Conservation (phyloP, 2,329 filamentous ascomycete genomes). For the Beauveria pseudobassiana region DNA sequence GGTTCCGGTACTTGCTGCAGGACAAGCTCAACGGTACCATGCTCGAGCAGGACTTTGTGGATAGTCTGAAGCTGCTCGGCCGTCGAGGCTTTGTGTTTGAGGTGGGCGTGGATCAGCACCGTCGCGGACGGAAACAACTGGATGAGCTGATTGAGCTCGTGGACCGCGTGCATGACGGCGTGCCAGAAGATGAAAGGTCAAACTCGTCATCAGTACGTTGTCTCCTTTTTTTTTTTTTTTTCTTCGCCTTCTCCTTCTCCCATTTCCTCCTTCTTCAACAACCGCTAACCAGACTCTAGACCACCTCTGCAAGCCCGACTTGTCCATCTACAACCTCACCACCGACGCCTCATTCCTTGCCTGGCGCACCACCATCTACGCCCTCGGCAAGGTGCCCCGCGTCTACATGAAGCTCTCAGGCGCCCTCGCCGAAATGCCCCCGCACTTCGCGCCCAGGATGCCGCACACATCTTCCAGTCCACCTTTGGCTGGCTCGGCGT, state of each 20-base stretch:
- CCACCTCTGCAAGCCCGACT: slow-evolving; percentile 83
- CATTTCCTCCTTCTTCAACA: not conserved
- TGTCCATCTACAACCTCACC: slow-evolving; percentile 52
- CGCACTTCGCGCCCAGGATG: slow-evolving; percentile 38
- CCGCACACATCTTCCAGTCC: slow-evolving; percentile 52
- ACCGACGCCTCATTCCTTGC: slow-evolving; percentile 52
- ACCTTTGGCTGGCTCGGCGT: slow-evolving; percentile 66
- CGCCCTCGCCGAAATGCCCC: slow-evolving; percentile 70
- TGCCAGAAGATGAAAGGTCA: slow-evolving; percentile 53
- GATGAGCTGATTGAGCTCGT: slow-evolving; percentile 67
- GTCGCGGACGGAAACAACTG: slow-evolving; percentile 66
- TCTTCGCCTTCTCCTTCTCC: not conserved
- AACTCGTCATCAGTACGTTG: slow-evolving; percentile 63
- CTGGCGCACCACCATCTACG: slow-evolving; percentile 63
- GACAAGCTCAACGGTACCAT: slow-evolving; percentile 62
- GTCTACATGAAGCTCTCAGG: slow-evolving; percentile 94
- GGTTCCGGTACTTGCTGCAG: slow-evolving; percentile 78
- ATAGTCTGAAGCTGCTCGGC: slow-evolving; percentile 57
- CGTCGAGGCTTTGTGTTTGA: slow-evolving; percentile 65
- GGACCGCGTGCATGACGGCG: slow-evolving; percentile 54
- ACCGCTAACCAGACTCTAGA: slow-evolving; percentile 40
- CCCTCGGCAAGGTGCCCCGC: slow-evolving; percentile 54
- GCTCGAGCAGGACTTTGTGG: slow-evolving; percentile 56
- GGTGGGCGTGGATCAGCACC: slow-evolving; percentile 72
- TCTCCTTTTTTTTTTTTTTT: no score